Conservation (phyloP, 352 stramenopile genomes). For the Pythium biforme region DNA sequence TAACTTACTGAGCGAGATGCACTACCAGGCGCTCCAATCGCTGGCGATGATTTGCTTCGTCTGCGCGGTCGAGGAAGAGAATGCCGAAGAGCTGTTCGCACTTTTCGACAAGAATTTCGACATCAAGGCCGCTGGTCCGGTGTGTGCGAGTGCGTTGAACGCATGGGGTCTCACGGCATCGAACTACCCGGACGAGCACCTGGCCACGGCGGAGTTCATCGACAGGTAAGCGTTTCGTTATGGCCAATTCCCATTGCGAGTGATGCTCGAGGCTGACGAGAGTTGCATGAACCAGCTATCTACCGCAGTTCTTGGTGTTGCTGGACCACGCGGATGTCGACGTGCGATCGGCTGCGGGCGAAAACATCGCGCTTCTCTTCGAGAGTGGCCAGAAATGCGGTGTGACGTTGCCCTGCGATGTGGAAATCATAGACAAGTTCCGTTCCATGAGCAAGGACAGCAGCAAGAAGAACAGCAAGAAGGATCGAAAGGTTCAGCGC, state of each 20-base stretch:
- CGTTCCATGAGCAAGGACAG: slow-evolving; percentile 83
- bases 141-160: slow-evolving; percentile 64
- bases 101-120: slow-evolving; percentile 73
- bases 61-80: slow-evolving; percentile 77
- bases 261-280: background rate
- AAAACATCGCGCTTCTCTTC: slow-evolving; percentile 86
- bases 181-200: slow-evolving; percentile 47
- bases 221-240: slow-evolving; percentile 45
- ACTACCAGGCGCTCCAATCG: slow-evolving; percentile 54
- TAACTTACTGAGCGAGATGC: background rate
- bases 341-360: slow-evolving; percentile 71
- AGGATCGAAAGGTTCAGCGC: slow-evolving; percentile 84
- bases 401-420: slow-evolving; percentile 50
- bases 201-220: slow-evolving; percentile 51
- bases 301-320: slow-evolving; percentile 69
- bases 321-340: slow-evolving; percentile 81
- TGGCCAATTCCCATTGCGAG: background rate
- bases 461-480: slow-evolving; percentile 90
- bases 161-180: slow-evolving; percentile 77
- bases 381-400: slow-evolving; percentile 57
- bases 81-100: slow-evolving; percentile 59
- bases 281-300: slow-evolving; percentile 33
- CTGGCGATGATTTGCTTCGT: slow-evolving; percentile 77
- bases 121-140: slow-evolving; percentile 55
- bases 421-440: slow-evolving; percentile 70